Percentiles rank a stretch among this genome's conserved stretches.
Evolutionary conservation across 2,329 filamentous ascomycete species (phyloP).

Genomic region (Leptographium flavum): DNA sequence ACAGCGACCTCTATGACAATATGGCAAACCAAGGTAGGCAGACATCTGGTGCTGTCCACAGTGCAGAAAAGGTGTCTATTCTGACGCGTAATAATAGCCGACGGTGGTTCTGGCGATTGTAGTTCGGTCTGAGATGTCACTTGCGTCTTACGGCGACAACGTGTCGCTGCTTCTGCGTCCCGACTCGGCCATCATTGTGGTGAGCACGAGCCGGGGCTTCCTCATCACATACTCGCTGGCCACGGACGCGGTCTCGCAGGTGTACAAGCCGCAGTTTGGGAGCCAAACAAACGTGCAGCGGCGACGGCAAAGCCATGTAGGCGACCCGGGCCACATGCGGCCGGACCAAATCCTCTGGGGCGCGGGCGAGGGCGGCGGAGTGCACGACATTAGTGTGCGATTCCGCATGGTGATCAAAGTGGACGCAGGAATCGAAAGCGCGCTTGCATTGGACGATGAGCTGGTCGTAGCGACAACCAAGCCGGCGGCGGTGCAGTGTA

Average conservation of each 20-base stretch:
- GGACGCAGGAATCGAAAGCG: conserved; percentile 82
- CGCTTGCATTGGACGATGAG: conserved; percentile 82
- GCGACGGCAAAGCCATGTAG: conserved; percentile 46
- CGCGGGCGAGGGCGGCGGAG: conserved; percentile 66
- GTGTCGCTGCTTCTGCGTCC: conserved; percentile 73
- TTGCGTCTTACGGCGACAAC: conserved; percentile 75
- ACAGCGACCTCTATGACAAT: conserved; percentile 76
- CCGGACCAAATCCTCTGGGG: conserved; percentile 56
- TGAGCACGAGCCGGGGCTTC: conserved; percentile 74
- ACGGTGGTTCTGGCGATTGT: conserved; percentile 78
- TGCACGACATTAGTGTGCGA: conserved; percentile 75
- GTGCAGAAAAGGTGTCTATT: not conserved
- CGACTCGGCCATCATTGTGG: conserved; percentile 81
- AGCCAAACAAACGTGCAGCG: conserved; percentile 50
- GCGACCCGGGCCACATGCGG: conserved; percentile 36
- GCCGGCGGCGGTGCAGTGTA: conserved; percentile 90
- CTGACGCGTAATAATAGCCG: conserved; percentile 41
- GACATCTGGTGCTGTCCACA: not conserved
- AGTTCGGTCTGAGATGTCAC: conserved; percentile 64
- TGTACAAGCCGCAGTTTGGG: conserved; percentile 73
- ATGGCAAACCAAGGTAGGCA: conserved; percentile 79
- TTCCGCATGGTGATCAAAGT: conserved; percentile 98
- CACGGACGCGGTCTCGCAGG: conserved; percentile 64
- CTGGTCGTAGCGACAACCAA: conserved; percentile 82
- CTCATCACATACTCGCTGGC: conserved; percentile 90